These are phyloP conservation scores for Spongiforma sp. DNA, from an alignment of 1,284 basidiomycete species.

Conservation along the genomic window DNA sequence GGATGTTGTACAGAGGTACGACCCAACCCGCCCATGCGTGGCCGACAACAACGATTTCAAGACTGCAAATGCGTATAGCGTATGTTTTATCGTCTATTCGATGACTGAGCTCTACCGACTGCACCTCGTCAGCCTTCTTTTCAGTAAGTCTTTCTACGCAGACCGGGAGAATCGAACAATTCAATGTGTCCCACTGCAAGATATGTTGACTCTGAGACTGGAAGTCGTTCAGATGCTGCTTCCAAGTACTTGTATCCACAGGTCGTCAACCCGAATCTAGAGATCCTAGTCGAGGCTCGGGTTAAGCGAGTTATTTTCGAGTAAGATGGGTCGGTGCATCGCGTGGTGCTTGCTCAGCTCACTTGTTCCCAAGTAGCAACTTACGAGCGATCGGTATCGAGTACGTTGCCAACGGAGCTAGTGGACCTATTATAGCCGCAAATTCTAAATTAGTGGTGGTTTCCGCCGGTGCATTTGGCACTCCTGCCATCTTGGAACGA, in stretches of 20 bases:
- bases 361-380: background rate
- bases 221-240: too few species aligned
- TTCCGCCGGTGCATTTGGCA: background rate
- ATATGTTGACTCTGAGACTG: too few species aligned
- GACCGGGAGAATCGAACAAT: background rate
- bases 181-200: background rate
- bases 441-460: background rate
- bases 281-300: too few species aligned
- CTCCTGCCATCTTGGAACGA: background rate
- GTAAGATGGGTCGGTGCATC: too few species aligned
- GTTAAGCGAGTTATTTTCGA: too few species aligned
- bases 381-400: background rate
- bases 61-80: constrained; percentile 49
- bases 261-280: too few species aligned
- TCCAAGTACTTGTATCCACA: too few species aligned
- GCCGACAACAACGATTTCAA: constrained; percentile 52
- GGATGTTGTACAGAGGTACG: constrained; percentile 7
- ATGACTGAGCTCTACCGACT: background rate
- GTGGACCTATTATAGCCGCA: background rate
- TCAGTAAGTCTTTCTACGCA: background rate
- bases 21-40: constrained; percentile 34
- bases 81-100: constrained; percentile 31
- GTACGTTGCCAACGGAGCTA: background rate
- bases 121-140: background rate
- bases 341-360: background rate